Conservation (phyloP, 208 protist species). For the Hexamita inflata region DNA sequence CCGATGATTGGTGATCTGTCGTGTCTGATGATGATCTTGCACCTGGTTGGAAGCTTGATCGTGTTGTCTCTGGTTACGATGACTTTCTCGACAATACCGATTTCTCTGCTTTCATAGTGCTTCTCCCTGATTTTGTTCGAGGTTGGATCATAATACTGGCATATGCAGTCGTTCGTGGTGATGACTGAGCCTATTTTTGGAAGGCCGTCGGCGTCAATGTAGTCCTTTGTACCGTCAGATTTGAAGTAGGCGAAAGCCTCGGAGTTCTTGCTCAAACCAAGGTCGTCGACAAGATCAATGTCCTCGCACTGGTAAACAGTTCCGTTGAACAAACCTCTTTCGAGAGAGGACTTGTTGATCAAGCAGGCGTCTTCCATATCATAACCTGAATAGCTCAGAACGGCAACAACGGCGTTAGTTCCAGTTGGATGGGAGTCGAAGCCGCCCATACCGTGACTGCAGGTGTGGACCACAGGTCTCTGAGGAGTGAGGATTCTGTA, state of each 20-base stretch:
- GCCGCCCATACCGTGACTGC: slow-evolving; percentile 63
- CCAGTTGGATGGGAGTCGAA: slow-evolving; percentile 88
- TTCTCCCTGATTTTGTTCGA: slow-evolving; percentile 25
- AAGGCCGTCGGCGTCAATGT: slow-evolving; percentile 53
- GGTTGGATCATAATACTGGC: slow-evolving; percentile 31
- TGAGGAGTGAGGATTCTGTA: slow-evolving; percentile 88
- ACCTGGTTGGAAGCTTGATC: background rate
- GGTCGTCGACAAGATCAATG: slow-evolving; percentile 46
- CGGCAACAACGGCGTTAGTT: slow-evolving; percentile 93
- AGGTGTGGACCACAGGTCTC: slow-evolving; percentile 72
- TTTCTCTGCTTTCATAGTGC: slow-evolving; percentile 45
- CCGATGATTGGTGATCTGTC: slow-evolving; percentile 85
- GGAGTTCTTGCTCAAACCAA: slow-evolving; percentile 12
- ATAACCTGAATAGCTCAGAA: slow-evolving; percentile 96
- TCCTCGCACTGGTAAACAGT: slow-evolving; percentile 66
- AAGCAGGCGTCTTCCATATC: slow-evolving; percentile 99
- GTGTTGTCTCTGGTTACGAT: slow-evolving; percentile 34
- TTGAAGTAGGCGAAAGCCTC: background rate
- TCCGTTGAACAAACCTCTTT: slow-evolving; percentile 88
- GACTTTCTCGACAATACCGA: slow-evolving; percentile 48
- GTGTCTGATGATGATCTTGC: slow-evolving; percentile 51
- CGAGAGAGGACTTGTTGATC: slow-evolving; percentile 85
- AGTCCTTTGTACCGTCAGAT: background rate
- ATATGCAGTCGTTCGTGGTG: slow-evolving; percentile 38
- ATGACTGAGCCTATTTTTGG: slow-evolving; percentile 45